These are phyloP conservation scores for Zygotorulaspora danielsina DNA, from an alignment of 805 yeast genomes.

Conservation along the genomic window DNA sequence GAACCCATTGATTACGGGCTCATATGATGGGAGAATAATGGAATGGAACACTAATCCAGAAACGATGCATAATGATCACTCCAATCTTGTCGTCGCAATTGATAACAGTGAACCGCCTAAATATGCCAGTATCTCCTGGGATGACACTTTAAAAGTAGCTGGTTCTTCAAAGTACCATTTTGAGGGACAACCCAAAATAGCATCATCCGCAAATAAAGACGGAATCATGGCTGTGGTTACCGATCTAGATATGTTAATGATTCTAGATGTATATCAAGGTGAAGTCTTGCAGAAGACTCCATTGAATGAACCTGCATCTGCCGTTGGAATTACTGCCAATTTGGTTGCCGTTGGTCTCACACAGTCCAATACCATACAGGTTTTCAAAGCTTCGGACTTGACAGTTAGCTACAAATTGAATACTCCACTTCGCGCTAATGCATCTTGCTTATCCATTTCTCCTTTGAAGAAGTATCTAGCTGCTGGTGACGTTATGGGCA, in stretches of 20 bases:
- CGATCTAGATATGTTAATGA: constrained; percentile 39
- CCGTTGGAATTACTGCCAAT: constrained; percentile 43
- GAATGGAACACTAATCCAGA: constrained; percentile 50
- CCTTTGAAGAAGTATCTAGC: constrained; percentile 68
- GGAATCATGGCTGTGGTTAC: constrained; percentile 43
- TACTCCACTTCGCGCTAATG: constrained; percentile 51
- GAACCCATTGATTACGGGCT: constrained; percentile 51
- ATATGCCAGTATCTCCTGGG: constrained; percentile 78
- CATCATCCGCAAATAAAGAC: constrained; percentile 37
- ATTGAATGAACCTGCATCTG: constrained; percentile 41
- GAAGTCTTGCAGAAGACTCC: constrained; percentile 27
- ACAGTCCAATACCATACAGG: constrained; percentile 37
- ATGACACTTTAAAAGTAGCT: constrained; percentile 56
- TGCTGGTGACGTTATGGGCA: constrained; percentile 83
- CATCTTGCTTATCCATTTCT: constrained; percentile 62
- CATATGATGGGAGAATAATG: constrained; percentile 73
- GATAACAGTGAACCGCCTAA: constrained; percentile 31
- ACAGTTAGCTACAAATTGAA: constrained; percentile 36
- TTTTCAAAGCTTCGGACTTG: constrained; percentile 39
- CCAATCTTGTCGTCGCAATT: constrained; percentile 61
- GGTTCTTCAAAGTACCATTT: constrained; percentile 27
- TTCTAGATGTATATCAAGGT: constrained; percentile 36
- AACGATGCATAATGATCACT: constrained; percentile 43
- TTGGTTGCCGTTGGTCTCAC: constrained; percentile 50
- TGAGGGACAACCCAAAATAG: constrained; percentile 48